Percentiles rank a stretch among this genome's conserved stretches.
Conservation (phyloP, 2,329 filamentous ascomycete species). For the Sordariomycetes sp. region DNA sequence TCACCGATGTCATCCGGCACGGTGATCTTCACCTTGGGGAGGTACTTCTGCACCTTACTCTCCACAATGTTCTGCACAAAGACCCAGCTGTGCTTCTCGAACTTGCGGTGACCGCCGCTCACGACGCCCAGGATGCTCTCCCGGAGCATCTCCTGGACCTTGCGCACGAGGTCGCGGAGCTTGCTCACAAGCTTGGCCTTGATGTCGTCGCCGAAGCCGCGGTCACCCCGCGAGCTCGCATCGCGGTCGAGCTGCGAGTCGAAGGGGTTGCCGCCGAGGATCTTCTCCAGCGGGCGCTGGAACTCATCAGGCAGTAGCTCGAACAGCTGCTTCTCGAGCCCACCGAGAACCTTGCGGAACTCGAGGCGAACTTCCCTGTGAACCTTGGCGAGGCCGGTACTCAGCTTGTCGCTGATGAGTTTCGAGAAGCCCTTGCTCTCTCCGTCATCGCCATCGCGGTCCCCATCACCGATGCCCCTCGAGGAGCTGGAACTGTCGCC, state of each 20-base stretch:
- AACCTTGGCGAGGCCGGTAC: conserved; percentile 26
- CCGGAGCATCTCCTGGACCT: conserved; percentile 29
- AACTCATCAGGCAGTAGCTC: conserved; percentile 28
- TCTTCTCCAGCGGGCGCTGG: conserved; percentile 28
- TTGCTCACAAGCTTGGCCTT: conserved; percentile 27
- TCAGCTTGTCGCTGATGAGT: conserved; percentile 31
- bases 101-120: conserved; percentile 31
- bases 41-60: conserved; percentile 28
- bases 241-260: conserved; percentile 26
- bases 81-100: conserved; percentile 29
- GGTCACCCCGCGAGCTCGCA: conserved; percentile 14
- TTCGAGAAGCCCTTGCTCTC: conserved; percentile 24
- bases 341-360: conserved; percentile 28
- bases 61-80: conserved; percentile 31
- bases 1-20: conserved; percentile 33
- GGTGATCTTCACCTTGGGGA: conserved; percentile 28
- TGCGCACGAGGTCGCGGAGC: conserved; percentile 27
- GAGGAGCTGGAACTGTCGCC: conserved; percentile 16
- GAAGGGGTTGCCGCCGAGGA: conserved; percentile 31
- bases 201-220: conserved; percentile 27
- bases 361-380: conserved; percentile 30
- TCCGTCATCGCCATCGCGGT: conserved; percentile 13
- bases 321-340: conserved; percentile 30
- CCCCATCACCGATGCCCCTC: conserved; percentile 16
- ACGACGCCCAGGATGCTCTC: conserved; percentile 28